Conservation (phyloP, 306 rosid genomes). For the Datisca glomerata region DNA sequence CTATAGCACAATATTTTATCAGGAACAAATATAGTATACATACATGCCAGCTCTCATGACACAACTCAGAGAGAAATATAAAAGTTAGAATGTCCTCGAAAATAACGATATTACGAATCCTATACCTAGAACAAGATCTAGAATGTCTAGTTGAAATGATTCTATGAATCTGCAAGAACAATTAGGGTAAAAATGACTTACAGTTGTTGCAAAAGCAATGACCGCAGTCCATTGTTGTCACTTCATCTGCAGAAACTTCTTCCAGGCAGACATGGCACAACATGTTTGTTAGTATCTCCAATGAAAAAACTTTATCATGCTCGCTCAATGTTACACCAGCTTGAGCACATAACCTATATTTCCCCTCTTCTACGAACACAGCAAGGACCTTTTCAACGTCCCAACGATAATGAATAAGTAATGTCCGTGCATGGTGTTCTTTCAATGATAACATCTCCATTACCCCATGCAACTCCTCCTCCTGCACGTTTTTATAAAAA, state of each 20-base stretch:
- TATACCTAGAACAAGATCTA: too few species aligned
- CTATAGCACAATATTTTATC: too few species aligned
- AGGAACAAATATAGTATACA: too few species aligned
- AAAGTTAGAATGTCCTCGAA: too few species aligned
- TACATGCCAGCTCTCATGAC: too few species aligned
- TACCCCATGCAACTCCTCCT: constrained; percentile 73
- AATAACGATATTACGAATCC: too few species aligned
- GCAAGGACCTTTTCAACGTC: constrained; percentile 64
- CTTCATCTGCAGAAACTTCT: constrained; percentile 39
- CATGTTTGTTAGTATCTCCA: too few species aligned
- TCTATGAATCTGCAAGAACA: too few species aligned
- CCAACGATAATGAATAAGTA: constrained; percentile 85
- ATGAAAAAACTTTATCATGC: constrained; percentile 18
- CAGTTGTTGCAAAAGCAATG: constrained; percentile 89
- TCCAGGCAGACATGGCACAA: constrained; percentile 75
- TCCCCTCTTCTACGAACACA: constrained; percentile 63
- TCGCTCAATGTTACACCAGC: constrained; percentile 69
- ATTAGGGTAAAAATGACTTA: too few species aligned
- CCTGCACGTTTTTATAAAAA: too few species aligned
- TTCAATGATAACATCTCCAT: constrained; percentile 64
- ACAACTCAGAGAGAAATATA: too few species aligned
- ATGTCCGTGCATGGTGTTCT: constrained; percentile 75
- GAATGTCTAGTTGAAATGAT: too few species aligned
- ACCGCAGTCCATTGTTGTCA: constrained; percentile 85
- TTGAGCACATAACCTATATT: constrained; percentile 32